Conservation (phyloP, 140 eudicot genomes). For the Bidens hawaiensis region DNA sequence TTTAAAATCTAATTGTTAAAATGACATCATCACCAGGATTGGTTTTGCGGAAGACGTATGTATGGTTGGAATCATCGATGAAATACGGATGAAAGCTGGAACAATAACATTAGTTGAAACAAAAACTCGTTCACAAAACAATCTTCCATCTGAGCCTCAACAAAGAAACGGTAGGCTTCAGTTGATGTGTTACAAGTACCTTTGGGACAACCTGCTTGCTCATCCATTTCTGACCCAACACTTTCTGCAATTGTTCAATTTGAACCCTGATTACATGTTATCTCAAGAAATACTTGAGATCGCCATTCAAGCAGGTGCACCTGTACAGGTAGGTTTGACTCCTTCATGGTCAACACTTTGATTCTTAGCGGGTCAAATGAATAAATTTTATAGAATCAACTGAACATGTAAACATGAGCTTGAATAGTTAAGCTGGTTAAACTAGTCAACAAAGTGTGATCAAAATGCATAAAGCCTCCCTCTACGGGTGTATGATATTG, state of each 20-base stretch:
- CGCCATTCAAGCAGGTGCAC: constrained; percentile 54
- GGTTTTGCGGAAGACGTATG: constrained; percentile 81
- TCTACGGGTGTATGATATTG: no score
- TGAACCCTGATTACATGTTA: constrained; percentile 50
- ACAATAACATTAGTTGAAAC: constrained; percentile 62
- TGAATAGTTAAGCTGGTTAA: not conserved
- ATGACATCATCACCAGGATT: constrained; percentile 40
- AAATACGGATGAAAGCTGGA: constrained; percentile 39
- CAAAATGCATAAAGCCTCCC: not conserved
- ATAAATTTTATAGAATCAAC: not conserved
- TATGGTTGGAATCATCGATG: constrained; percentile 81
- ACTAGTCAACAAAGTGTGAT: no score
- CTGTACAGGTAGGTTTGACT: constrained; percentile 45
- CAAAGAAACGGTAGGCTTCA: constrained; percentile 85
- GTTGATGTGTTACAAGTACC: constrained; percentile 79
- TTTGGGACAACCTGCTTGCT: constrained; percentile 63
- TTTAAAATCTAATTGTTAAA: not conserved
- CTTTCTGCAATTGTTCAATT: constrained; percentile 53
- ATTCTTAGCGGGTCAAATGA: not conserved
- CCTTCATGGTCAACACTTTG: no score
- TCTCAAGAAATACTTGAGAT: constrained; percentile 54
- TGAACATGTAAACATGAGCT: not conserved
- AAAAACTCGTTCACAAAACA: constrained; percentile 63
- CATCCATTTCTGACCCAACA: constrained; percentile 48
- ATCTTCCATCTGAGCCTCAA: constrained; percentile 75